A percentile compares a stretch with the other conserved stretches of the same genome.
phyloP scores from a whole-genome alignment of 371 early-diverging fungal genomes.

The Mortierella sp. region DNA sequence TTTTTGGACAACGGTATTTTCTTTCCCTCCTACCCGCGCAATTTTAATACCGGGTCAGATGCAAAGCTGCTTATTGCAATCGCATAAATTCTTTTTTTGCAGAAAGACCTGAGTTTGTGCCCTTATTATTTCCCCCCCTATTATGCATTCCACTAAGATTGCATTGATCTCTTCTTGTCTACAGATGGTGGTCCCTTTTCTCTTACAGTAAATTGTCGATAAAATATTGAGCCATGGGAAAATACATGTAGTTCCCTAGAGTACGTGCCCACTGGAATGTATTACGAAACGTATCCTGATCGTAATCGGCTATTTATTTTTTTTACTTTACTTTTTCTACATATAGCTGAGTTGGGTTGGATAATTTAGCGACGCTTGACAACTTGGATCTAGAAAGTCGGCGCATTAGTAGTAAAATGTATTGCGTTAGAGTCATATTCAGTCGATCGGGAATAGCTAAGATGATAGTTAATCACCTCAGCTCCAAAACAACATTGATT shows the following conservation, averaged over 20 bases:
- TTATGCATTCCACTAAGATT: too few relatives aligned
- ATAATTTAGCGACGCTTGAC: conserved; percentile 34
- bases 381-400: conserved; percentile 30
- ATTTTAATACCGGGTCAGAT: too few relatives aligned
- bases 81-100: too few relatives aligned
- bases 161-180: too few relatives aligned
- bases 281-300: neutral
- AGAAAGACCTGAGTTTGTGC: too few relatives aligned
- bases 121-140: too few relatives aligned
- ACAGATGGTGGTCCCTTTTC: too few relatives aligned
- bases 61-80: too few relatives aligned
- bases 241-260: neutral
- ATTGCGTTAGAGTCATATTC: neutral
- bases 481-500: neutral
- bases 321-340: conserved; percentile 1
- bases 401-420: neutral
- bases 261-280: conserved; percentile 3
- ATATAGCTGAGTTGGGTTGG: neutral
- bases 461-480: neutral
- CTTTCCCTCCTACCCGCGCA: too few relatives aligned
- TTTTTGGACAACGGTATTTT: too few relatives aligned
- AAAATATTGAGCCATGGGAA: neutral
- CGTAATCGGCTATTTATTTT: conserved; percentile 1
- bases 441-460: neutral
- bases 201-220: too few relatives aligned